Percentiles rank a stretch among this genome's conserved stretches.
Conservation (phyloP, 805 yeast species). For the Candida ficus region DNA sequence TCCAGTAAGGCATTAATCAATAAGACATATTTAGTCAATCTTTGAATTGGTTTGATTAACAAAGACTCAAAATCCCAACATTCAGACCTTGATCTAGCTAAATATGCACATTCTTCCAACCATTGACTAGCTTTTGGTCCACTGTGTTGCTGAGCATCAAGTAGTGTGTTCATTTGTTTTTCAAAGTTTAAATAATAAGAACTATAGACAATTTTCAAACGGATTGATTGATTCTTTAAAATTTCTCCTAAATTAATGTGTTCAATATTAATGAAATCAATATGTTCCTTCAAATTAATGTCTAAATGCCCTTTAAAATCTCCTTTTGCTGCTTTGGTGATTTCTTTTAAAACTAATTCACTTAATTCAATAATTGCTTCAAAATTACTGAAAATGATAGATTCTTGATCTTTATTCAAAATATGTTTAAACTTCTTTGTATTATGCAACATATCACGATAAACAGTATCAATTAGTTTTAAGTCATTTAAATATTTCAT, state of each 20-base stretch:
- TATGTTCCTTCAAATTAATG: conserved; percentile 7
- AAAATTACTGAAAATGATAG: conserved; percentile 39
- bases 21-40: conserved; percentile 23
- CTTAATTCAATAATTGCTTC: conserved; percentile 34
- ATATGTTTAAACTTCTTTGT: conserved; percentile 27
- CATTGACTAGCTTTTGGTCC: conserved; percentile 27
- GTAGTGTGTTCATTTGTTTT: conserved; percentile 26
- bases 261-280: conserved; percentile 8
- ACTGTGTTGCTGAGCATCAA: conserved; percentile 12
- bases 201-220: conserved; percentile 30
- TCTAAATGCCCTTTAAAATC: conserved; percentile 3
- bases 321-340: conserved; percentile 6
- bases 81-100: conserved; percentile 21
- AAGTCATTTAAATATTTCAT: conserved; percentile 27
- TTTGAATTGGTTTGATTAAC: conserved; percentile 28
- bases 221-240: conserved; percentile 27
- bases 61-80: conserved; percentile 27
- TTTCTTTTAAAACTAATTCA: conserved; percentile 24
- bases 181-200: conserved; percentile 29
- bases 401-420: conserved; percentile 31
- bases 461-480: conserved; percentile 27
- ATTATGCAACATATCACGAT: conserved; percentile 28
- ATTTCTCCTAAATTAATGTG: conserved; percentile 26
- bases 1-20: conserved; percentile 16
- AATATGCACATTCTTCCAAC: conserved; percentile 29